Evolutionary conservation across 169 alveolate species (phyloP).

Genomic region (Theileria equi): DNA sequence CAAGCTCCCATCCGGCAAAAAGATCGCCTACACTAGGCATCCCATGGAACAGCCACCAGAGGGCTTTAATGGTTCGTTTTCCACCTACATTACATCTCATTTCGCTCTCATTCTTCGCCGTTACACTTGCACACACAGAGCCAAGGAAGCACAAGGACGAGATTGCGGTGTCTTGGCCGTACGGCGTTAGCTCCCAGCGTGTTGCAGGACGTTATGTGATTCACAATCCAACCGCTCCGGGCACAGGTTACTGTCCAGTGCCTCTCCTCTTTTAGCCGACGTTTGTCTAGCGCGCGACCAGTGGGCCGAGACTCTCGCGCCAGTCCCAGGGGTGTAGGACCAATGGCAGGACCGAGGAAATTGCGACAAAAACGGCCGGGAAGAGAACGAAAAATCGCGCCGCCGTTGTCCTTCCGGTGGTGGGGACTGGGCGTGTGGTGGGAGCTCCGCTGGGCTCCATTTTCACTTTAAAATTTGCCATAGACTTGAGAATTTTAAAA

Average conservation of each 20-base stretch:
- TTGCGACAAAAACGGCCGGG: too few species aligned
- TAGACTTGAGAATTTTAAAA: too few species aligned
- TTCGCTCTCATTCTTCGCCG: neutral
- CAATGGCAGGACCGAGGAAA: too few species aligned
- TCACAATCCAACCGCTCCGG: slow-evolving; percentile 78
- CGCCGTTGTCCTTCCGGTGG: too few species aligned
- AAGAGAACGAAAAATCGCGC: too few species aligned
- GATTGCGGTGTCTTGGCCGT: slow-evolving; percentile 74
- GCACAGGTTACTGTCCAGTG: slow-evolving; percentile 79
- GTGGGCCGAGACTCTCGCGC: too few species aligned
- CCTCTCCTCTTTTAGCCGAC: slow-evolving; percentile 76
- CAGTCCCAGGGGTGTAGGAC: too few species aligned
- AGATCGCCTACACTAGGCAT: slow-evolving; percentile 80
- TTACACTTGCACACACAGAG: slow-evolving; percentile 17
- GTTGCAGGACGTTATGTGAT: slow-evolving; percentile 73
- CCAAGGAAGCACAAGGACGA: slow-evolving; percentile 70
- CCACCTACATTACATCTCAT: neutral
- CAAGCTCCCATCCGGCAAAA: slow-evolving; percentile 74
- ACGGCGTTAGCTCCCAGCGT: slow-evolving; percentile 74
- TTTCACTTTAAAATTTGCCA: too few species aligned
- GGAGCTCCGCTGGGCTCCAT: too few species aligned
- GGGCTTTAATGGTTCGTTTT: slow-evolving; percentile 46
- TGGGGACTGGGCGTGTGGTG: too few species aligned
- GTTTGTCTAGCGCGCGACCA: too few species aligned
- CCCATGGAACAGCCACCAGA: slow-evolving; percentile 81